These are phyloP conservation scores for Lunasporangiospora selenospora DNA, from an alignment of 192 early-diverging fungal species.

Conservation along the genomic window DNA sequence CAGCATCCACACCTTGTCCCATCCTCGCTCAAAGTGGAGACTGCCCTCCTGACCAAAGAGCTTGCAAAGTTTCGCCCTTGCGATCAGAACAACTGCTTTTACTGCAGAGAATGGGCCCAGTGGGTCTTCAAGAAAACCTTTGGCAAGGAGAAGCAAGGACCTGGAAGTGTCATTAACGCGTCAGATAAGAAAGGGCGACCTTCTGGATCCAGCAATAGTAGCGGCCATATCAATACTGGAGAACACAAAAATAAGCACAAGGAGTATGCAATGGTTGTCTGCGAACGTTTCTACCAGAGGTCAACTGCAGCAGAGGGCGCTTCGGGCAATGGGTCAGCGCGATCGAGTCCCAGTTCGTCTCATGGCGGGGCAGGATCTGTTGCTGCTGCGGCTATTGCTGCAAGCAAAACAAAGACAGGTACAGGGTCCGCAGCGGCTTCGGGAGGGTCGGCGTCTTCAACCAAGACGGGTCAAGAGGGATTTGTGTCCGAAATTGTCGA, in stretches of 20 bases:
- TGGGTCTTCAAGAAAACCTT: slow-evolving; percentile 76
- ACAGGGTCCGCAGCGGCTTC: slow-evolving; percentile 10
- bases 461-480: slow-evolving; percentile 20
- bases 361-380: slow-evolving; percentile 21
- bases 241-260: slow-evolving; percentile 42
- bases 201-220: slow-evolving; percentile 42
- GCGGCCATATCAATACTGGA: background rate
- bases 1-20: slow-evolving; percentile 43
- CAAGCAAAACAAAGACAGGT: slow-evolving; percentile 40
- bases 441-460: background rate
- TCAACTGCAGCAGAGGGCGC: slow-evolving; percentile 30
- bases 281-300: slow-evolving; percentile 41
- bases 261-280: slow-evolving; percentile 45
- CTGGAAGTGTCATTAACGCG: too few relatives aligned
- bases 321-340: background rate
- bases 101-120: slow-evolving; percentile 84
- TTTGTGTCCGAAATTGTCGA: slow-evolving; percentile 46
- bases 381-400: slow-evolving; percentile 39
- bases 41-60: slow-evolving; percentile 69
- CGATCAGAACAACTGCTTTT: slow-evolving; percentile 72
- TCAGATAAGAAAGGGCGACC: slow-evolving; percentile 38
- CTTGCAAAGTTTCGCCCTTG: slow-evolving; percentile 73
- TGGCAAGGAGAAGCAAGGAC: slow-evolving; percentile 35
- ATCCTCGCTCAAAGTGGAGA: slow-evolving; percentile 70
- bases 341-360: background rate